Conservation (phyloP, 108 stramenopile genomes). For the Aurantiochytrium sp. region DNA sequence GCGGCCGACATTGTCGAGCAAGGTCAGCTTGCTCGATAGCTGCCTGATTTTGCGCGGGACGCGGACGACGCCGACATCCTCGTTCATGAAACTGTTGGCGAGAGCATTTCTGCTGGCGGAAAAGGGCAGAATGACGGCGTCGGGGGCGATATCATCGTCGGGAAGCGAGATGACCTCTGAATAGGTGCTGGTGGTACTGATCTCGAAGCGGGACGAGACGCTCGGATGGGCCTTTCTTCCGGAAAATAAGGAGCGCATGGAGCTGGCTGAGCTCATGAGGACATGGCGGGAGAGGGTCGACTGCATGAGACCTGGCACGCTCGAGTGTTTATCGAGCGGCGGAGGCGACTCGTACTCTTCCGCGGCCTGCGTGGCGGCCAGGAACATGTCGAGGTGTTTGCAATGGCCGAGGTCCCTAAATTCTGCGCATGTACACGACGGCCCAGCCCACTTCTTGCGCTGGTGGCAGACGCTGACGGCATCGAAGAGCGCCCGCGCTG, state of each 20-base stretch:
- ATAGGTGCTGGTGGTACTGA: too few species aligned
- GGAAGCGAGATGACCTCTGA: too few species aligned
- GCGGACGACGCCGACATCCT: not conserved
- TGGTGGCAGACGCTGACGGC: not conserved
- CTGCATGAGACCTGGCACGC: not conserved
- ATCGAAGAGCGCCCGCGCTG: not conserved
- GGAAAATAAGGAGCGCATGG: too few species aligned
- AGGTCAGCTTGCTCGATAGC: not conserved
- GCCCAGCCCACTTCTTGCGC: not conserved
- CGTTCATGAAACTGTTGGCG: not conserved
- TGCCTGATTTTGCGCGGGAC: not conserved
- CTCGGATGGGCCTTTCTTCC: too few species aligned
- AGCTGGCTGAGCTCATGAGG: too few species aligned
- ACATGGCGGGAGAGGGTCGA: not conserved
- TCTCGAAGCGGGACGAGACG: too few species aligned
- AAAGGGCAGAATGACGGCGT: not conserved
- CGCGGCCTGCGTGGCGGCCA: not conserved
- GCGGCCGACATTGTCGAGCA: not conserved
- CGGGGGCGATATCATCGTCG: not conserved
- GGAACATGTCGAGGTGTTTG: constrained; percentile 9
- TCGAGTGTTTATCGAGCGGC: not conserved
- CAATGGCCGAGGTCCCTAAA: not conserved
- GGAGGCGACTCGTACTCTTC: not conserved
- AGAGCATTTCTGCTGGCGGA: not conserved
- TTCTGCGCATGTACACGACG: not conserved